Evolutionary conservation across 2,329 filamentous ascomycete genomes (phyloP), one percentile per base, ranked within the genome.

Genomic region (Pestalotiopsis sp.): DNA sequence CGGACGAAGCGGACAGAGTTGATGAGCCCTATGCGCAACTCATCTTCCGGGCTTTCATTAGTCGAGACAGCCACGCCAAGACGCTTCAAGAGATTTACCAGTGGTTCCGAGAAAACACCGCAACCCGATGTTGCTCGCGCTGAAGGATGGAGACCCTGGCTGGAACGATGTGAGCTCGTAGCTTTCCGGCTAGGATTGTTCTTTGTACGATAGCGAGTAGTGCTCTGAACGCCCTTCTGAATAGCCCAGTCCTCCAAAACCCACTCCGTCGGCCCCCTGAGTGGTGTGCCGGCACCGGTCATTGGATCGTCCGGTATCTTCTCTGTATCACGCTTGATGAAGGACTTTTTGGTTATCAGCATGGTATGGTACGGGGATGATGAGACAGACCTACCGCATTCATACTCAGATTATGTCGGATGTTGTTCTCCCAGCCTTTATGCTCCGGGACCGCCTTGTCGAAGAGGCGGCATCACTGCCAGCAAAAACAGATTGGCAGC

Each of bases 1-100:
- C 70, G 14, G 68, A 71, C 0, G 70, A 76, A 66, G 70, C 67
- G 20, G 70, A 67, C 9, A 79, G 79, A 62, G 73, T 75, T 4
- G 86, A 89, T 24, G 86, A 88, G 68, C 92, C 94, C 0, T 98
- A 98, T 75, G 94, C 95, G 0, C 86, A 92, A 73, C 86, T 97
- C 17, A 93, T 98, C 69, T 92, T 91, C 75, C 83, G 85, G 64
- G 94, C 94, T 1, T 86, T 98, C 24, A 87, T 90, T 81, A 88
- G 88, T 71, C 86, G 86, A 0, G 87, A 89, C 0, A 82, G 84
- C 4, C 86, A 91, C 69, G 89, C 88, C 24, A 92, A 98, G 88
- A 88, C 91, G 2, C 84, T 98, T 13, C 90, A 94, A 72, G 91
- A 97, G 66, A 92, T 98, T 67, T 98, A 98, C 79, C 85, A 91